Evolutionary conservation across 768 basidiomycete genomes (phyloP).

Genomic region (Leucocoprinus leucothites): DNA sequence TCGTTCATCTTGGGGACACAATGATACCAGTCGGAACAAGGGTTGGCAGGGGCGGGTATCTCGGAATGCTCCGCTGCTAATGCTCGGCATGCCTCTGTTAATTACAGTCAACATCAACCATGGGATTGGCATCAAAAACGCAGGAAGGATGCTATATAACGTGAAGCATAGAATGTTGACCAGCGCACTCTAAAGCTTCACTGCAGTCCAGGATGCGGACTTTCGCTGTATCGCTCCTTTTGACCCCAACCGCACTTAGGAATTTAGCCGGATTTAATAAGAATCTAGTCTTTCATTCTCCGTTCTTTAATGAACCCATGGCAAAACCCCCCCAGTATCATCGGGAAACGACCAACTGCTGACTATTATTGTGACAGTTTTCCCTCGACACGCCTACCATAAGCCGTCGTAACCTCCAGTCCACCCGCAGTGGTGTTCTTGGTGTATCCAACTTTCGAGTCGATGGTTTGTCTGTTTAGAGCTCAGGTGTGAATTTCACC

Average conservation of each 20-base stretch:
- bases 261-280: conserved; percentile 27
- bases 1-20: too few relatives aligned
- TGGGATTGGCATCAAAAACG: too few relatives aligned
- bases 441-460: conserved; percentile 34
- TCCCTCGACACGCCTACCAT: conserved; percentile 33
- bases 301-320: conserved; percentile 32
- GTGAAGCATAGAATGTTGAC: too few relatives aligned
- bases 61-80: too few relatives aligned
- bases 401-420: conserved; percentile 31
- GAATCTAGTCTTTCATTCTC: conserved; percentile 40
- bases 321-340: conserved; percentile 15
- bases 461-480: conserved; percentile 37
- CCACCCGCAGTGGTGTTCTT: conserved; percentile 27
- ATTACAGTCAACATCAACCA: too few relatives aligned
- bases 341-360: not conserved
- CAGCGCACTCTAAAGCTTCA: too few relatives aligned
- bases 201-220: not conserved
- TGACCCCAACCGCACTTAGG: conserved; percentile 13
- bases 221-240: conserved; percentile 7
- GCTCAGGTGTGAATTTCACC: conserved; percentile 48
- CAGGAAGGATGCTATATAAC: too few relatives aligned
- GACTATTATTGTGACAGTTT: conserved; percentile 31
- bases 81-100: too few relatives aligned
- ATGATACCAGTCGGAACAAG: too few relatives aligned
- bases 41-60: too few relatives aligned